These are phyloP conservation scores for Glarea lozoyensis DNA, from an alignment of 495 filamentous ascomycete species.

Conservation along the genomic window DNA sequence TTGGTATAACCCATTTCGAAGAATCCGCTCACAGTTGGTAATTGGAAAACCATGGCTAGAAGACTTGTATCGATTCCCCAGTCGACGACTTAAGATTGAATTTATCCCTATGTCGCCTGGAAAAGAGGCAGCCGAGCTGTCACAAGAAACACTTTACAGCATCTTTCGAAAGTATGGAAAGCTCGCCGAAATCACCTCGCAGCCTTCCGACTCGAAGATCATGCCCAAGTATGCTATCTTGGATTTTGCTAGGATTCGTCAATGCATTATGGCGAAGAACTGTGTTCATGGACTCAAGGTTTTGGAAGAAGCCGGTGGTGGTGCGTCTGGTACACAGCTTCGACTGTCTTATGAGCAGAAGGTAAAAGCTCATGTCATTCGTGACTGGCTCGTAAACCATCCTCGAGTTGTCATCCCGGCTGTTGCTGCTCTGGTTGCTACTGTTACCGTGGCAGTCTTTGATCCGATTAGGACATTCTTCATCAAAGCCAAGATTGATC, in stretches of 20 bases:
- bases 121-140: conserved; percentile 59
- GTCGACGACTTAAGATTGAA: conserved; percentile 65
- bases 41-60: conserved; percentile 89
- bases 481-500: conserved; percentile 76
- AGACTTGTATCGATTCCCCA: conserved; percentile 79
- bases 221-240: conserved; percentile 70
- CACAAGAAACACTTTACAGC: conserved; percentile 76
- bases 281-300: conserved; percentile 84
- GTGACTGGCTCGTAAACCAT: conserved; percentile 84
- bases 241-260: conserved; percentile 60
- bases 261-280: conserved; percentile 79
- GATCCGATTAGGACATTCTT: conserved; percentile 91
- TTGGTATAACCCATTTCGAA: conserved; percentile 79
- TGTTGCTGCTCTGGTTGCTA: conserved; percentile 67
- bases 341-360: conserved; percentile 75
- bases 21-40: conserved; percentile 60
- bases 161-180: conserved; percentile 90
- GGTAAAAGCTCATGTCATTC: conserved; percentile 64
- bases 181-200: conserved; percentile 66
- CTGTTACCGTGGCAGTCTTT: conserved; percentile 84
- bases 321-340: conserved; percentile 62
- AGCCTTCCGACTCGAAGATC: conserved; percentile 76
- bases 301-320: conserved; percentile 54
- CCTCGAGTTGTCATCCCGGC: conserved; percentile 81
- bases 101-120: conserved; percentile 66